Base-by-base conservation (phyloP, 441 rosid genomes). In the Heliophila coronopifolia region DNA sequence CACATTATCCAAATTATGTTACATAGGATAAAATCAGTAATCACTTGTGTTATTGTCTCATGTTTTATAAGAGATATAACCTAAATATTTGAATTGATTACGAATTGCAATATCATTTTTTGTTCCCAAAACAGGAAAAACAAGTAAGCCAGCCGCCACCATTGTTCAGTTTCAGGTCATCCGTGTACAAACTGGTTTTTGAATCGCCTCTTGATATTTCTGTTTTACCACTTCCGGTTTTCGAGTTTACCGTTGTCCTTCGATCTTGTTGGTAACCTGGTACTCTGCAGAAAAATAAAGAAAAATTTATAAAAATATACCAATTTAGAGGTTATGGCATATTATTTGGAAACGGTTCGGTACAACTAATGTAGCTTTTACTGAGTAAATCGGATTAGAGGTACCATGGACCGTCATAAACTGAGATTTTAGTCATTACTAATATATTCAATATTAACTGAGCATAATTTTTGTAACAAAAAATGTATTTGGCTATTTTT, bases 141-240 rank as follows among this genome's bases (percentile, higher is more conserved):
- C 69, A 65, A 36, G 69, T 35, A 16, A 50, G 54, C 69, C 59
- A 65, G 8, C 64, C 54, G 12, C 43, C 49, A 18, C 18, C 47
- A 30, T 14, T 12, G 7, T 17, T 25, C 1, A 30, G 45, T 43
- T 65, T 57, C 15, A 31, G 42, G 13, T 10, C 31, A 22, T 50
- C 35, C 17, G 8, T 2, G 12, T 6, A 16, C 5, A 24, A 31
- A 27, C 14, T 33, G 12, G 25, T 0, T 14, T 24, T 46, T 2
- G 45, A 8, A 2, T 24, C 56, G 2, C 11, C 32, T 40, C 45
- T 56, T 49, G 63, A 36, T 9, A 28, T n/a, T 0, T 58, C 59
- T 8, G 9, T 28, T 50, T 44, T 32, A 12, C 31, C 31, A 57
- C 42, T 58, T 31, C 8, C 34, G 28, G 34, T 18, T 2, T 42